Base-by-base conservation (phyloP, 2,329 filamentous ascomycete species). In the Taxawa tesnikishii region DNA sequence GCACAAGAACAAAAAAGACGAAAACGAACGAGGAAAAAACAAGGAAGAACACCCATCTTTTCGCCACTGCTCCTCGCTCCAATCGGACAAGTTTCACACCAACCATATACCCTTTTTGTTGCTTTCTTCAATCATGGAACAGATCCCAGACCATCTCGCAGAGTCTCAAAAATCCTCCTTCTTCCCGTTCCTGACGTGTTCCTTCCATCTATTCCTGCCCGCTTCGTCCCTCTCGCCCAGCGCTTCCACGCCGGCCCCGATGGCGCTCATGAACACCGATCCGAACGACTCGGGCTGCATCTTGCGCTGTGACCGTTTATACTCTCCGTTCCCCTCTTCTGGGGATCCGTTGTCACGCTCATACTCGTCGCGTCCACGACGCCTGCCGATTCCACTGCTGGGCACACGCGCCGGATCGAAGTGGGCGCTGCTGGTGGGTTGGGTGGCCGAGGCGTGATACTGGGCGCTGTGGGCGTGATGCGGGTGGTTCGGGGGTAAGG, bases 121-220 rank as follows among this genome's bases (percentile, higher is more conserved):
- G n/a, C n/a, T n/a, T n/a, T n/a, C n/a, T n/a, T n/a, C n/a, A n/a
- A n/a, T n/a, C n/a, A n/a, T 96, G 90, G 59, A 96, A 94, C 16
- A 98, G 60, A 61, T 98, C 90, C 90, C 90, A 98, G 6, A 90
- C 90, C 49, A 83, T 70, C 44, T 83, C 76, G 54, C 88, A 94
- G 30, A 96, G 63, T 34, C 72, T 67, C 42, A 98, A 64, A 51
- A 98, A 98, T 94, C 84, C 26, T 94, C 85, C 53, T 85, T 85
- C 73, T 96, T 96, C 73, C 78, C 46, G 74, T 70, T 54, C 83
- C 79, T 5, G 77, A 83, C 46, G 90, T 85, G 6, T 83, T 84
- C 43, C 76, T 87, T 50, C 90, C 85, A n/a, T n/a, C n/a, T n/a
- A n/a, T n/a, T 39, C 82, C 62, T 53, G 29, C 52, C 50, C n/a